Evolutionary conservation across 768 basidiomycete species (phyloP).

Genomic region (Megacollybia marginata): DNA sequence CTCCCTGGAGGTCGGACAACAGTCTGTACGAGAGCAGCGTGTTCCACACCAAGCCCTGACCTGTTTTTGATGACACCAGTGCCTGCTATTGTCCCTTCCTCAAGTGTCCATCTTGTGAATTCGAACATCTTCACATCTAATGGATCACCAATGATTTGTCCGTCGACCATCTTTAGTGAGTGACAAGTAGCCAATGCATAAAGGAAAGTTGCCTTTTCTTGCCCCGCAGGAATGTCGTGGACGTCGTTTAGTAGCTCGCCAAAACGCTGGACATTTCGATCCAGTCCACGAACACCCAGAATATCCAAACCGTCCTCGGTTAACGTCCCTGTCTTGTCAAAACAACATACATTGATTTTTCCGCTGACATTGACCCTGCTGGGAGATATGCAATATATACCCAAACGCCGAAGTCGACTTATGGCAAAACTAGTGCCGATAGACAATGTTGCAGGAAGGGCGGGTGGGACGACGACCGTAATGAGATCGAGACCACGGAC

Average conservation of each 20-base stretch:
- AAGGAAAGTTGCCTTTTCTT: constrained; percentile 76
- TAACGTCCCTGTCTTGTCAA: constrained; percentile 98
- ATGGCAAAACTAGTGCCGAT: constrained; percentile 97
- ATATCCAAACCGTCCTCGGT: constrained; percentile 98
- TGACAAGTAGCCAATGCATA: constrained; percentile 96
- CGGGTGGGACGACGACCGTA: constrained; percentile 96
- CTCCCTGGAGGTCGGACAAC: constrained; percentile 96
- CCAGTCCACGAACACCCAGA: constrained; percentile 83
- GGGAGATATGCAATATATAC: constrained; percentile 95
- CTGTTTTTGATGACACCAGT: constrained; percentile 65
- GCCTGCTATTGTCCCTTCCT: constrained; percentile 76
- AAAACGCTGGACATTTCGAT: constrained; percentile 70
- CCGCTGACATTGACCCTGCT: constrained; percentile 93
- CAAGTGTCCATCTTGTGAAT: constrained; percentile 92
- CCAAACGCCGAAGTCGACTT: constrained; percentile 72
- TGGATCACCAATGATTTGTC: constrained; percentile 89
- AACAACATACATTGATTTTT: constrained; percentile 95
- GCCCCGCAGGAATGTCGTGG: constrained; percentile 69
- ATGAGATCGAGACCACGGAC: constrained; percentile 91
- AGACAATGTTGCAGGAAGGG: constrained; percentile 92
- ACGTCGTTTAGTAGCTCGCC: constrained; percentile 87
- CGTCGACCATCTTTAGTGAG: constrained; percentile 85
- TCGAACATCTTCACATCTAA: constrained; percentile 97
- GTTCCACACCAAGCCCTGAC: constrained; percentile 51
- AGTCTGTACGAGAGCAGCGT: constrained; percentile 89